A percentile compares a stretch with the other conserved stretches of the same genome.
Conservation (phyloP, 495 filamentous ascomycete genomes). For the Xylaria venustula region DNA sequence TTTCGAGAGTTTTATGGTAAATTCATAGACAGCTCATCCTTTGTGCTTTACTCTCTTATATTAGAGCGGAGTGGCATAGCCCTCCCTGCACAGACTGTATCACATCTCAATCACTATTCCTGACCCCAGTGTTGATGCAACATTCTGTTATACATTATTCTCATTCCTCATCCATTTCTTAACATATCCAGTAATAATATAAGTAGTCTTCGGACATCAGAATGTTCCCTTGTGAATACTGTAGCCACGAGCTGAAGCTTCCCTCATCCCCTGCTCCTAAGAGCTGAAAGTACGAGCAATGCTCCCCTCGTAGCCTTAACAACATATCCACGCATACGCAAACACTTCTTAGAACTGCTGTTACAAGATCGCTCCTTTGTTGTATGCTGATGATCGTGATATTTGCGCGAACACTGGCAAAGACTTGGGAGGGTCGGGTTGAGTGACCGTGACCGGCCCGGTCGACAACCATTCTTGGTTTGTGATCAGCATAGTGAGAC, state of each 20-base stretch:
- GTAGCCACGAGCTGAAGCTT: neutral
- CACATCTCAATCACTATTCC: no score
- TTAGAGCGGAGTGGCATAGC: no score
- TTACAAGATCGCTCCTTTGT: neutral
- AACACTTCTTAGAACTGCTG: neutral
- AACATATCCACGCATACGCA: neutral
- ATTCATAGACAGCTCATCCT: no score
- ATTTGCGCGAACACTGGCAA: neutral
- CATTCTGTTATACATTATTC: no score
- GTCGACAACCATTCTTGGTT: neutral
- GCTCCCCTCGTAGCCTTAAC: neutral
- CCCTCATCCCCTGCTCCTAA: neutral
- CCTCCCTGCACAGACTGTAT: no score
- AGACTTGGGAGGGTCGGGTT: neutral
- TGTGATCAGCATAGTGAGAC: neutral
- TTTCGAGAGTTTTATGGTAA: no score
- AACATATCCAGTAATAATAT: neutral
- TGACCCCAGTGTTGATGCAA: no score
- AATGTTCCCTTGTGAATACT: neutral
- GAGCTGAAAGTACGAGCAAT: neutral
- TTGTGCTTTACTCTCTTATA: no score
- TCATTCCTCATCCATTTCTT: neutral
- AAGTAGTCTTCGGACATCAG: neutral
- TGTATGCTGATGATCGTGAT: neutral
- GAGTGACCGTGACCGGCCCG: no score